Evolutionary conservation across 331 rosid species (phyloP), one percentile per base, ranked within the genome.

Genomic region (Malus hybrid): DNA sequence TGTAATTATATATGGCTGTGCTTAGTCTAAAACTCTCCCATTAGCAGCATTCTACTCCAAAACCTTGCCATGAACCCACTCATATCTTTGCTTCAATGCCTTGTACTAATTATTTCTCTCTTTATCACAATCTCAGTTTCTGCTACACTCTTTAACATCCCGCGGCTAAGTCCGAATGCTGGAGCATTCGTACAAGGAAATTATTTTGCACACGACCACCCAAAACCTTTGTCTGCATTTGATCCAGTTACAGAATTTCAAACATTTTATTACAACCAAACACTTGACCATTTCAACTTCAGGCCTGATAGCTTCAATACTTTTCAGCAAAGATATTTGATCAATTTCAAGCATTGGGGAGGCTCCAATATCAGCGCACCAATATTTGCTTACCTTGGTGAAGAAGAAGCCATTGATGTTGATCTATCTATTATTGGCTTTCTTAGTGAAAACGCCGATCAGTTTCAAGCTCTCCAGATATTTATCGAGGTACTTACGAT

Each of bases 271-370:
- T 87, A 68, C 76, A 73, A 76, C 18, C 93, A 87, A 66, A 82
- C 78, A 10, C 81, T 91, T 3, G 90, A 91, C 78, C 95, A 89
- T 71, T 91, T 89, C 87, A 91, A 87, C 69, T 87, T 83, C 72
- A 80, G 76, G 64, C 89, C 87, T 15, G 85, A 86, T 67, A 87
- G 93, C 85, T 89, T 83, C 80, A 32, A 19, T 56, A 87, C 76
- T 15, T 89, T 89, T 57, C 78, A 66, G 12, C 95, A 91, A 69
- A 87, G 85, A 77, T 89, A 91, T 80, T 7, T 86, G 9, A 72
- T 89, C 73, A 86, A 85, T 63, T 86, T 63, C 42, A 86, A 82
- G 65, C 61, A 84, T 19, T 91, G 93, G 97, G 90, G 87, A 76
- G 90, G 92, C 6, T 80, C 86, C 34, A 86, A 85, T 75, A 20